These are phyloP conservation scores for Xylaria sp. DNA, from an alignment of 495 filamentous ascomycete species.

Conservation along the genomic window DNA sequence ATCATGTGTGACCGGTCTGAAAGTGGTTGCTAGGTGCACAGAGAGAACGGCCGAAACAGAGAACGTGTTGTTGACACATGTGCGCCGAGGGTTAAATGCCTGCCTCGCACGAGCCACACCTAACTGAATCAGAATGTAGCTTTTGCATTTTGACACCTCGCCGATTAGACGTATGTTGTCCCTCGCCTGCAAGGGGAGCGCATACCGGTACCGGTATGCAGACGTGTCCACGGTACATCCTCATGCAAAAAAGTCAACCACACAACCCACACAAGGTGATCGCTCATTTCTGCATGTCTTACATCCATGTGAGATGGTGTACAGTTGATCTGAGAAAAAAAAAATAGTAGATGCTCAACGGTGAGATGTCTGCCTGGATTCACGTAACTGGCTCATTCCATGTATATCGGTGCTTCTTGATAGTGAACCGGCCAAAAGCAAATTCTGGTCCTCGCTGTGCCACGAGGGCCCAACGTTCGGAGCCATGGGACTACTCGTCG, in stretches of 20 bases:
- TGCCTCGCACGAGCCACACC: slow-evolving; percentile 10
- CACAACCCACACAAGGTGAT: not conserved
- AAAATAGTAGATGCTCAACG: not conserved
- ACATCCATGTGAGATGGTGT: slow-evolving; percentile 19
- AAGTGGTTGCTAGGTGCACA: slow-evolving; percentile 11
- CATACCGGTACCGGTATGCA: slow-evolving; percentile 5
- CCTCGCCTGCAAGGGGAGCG: slow-evolving; percentile 20
- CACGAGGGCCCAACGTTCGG: not conserved
- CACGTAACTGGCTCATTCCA: not conserved
- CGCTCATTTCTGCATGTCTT: slow-evolving; percentile 17
- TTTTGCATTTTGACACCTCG: slow-evolving; percentile 20
- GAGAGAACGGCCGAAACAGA: slow-evolving; percentile 18
- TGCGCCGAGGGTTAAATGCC: not conserved
- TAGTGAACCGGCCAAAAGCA: not conserved
- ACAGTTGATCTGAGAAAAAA: not conserved
- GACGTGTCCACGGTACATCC: not conserved
- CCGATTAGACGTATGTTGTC: slow-evolving; percentile 6
- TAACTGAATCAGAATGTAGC: not conserved
- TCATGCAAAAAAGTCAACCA: not conserved
- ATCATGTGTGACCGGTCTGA: slow-evolving; percentile 15
- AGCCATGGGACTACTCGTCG: not conserved
- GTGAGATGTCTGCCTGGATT: slow-evolving; percentile 6
- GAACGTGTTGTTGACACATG: slow-evolving; percentile 15
- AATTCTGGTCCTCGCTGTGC: not conserved
- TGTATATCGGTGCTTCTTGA: not conserved